Evolutionary conservation across 305 asterid species (phyloP).

Genomic region (Fraxinus floribunda): DNA sequence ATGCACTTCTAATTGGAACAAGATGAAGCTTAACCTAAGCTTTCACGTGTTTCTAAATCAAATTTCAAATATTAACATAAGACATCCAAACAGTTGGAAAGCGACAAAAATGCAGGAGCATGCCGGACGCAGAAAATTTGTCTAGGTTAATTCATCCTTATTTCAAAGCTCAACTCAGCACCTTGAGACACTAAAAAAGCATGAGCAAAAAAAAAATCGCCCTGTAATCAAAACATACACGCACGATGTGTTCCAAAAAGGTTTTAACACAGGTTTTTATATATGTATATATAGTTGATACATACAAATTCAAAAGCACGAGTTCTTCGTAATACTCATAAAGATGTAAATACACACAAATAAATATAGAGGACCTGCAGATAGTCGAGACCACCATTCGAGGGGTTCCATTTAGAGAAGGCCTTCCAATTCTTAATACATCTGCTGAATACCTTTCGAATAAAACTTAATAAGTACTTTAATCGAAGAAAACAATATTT

Average conservation of each 20-base stretch:
- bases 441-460: slow-evolving; percentile 58
- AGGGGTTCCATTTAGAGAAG: slow-evolving; percentile 72
- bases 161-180: neutral
- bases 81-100: neutral
- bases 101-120: neutral
- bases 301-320: neutral
- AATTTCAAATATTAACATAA: neutral
- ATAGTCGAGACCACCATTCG: slow-evolving; percentile 80
- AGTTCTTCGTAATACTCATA: neutral
- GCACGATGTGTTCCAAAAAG: neutral
- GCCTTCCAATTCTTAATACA: slow-evolving; percentile 78
- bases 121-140: neutral
- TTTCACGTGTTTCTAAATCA: neutral
- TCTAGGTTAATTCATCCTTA: neutral
- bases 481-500: neutral
- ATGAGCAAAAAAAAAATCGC: neutral
- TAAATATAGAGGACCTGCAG: slow-evolving; percentile 49
- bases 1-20: neutral
- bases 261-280: neutral
- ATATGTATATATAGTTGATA: neutral
- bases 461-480: neutral
- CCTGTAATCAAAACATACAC: neutral
- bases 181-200: neutral
- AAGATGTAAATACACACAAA: neutral
- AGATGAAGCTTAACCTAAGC: neutral